Evolutionary conservation across 768 basidiomycete genomes (phyloP), one percentile per base, ranked within the genome.

Genomic region (Russula emetica): DNA sequence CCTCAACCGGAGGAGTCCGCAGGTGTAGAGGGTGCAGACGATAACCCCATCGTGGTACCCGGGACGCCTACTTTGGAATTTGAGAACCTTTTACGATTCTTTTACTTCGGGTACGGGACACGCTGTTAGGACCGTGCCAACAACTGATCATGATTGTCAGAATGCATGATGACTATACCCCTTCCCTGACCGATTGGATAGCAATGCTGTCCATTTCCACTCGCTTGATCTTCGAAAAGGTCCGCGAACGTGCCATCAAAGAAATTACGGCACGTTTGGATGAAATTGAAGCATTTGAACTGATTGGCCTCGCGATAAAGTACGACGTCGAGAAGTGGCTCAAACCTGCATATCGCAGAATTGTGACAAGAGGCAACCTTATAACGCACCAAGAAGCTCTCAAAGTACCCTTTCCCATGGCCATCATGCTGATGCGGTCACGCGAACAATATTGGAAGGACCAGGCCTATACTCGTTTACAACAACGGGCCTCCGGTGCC

Each of bases 271-370:
- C 22, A 10, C 42, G 20, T 7, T 24, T 63, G 50, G 24, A 63
- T 3, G 34, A 47, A 28, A 32, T 67, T 8, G 65, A 72, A 1
- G 58, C 66, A 18, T 60, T 69, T 30, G 66, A 64, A 13, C 63
- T 68, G 36, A 52, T 73, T 26, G 36, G 52, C 3, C 44, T 70
- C 22, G 66, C 71, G 14, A 56, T 61, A 8, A 64, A 64, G 47
- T 70, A 63, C 59, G 64, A 62, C 24, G 67, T 69, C 8, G 24
- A 47, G 16, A 60, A 70, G 16, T 72, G 71, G 71, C 55, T 70
- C 34, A 54, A 62, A 24, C 69, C 66, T 3, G 66, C 69, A 0
- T 60, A 68, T 49, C 14, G 42, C 2, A 55, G 50, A 30, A 59
- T 66, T 14, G 65, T 66, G 45, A 55, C 9, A 5, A 66, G 65